Evolutionary conservation across 2,329 filamentous ascomycete species (phyloP).

Genomic region (Hypoxylon sp.): DNA sequence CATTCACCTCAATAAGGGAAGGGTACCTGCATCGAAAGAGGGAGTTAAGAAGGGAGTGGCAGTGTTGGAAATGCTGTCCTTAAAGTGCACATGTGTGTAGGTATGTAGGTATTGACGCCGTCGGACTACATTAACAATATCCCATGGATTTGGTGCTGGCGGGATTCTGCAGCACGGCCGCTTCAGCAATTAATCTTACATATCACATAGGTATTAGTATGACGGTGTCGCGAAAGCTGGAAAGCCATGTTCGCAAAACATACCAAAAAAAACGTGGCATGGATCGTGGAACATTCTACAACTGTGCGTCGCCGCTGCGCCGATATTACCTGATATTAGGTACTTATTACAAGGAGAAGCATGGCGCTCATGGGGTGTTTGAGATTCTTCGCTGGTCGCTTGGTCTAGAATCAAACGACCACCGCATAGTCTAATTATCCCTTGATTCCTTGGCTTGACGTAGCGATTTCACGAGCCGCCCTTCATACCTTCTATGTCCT

Average conservation of each 20-base stretch:
- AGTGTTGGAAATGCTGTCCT: slow-evolving; percentile 6
- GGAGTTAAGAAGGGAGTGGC: slow-evolving; percentile 8
- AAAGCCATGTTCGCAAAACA: background rate
- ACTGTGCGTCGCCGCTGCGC: slow-evolving; percentile 15
- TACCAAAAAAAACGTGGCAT: slow-evolving; percentile 21
- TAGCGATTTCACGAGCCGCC: slow-evolving; percentile 38
- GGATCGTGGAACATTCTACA: slow-evolving; percentile 42
- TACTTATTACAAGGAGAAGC: slow-evolving; percentile 38
- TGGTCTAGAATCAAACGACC: slow-evolving; percentile 32
- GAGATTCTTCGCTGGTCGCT: slow-evolving; percentile 33
- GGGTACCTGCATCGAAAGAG: slow-evolving; percentile 22
- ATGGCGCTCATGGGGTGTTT: slow-evolving; percentile 42
- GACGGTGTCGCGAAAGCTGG: slow-evolving; percentile 19
- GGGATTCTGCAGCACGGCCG: slow-evolving; percentile 15
- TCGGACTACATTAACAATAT: background rate
- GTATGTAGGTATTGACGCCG: slow-evolving; percentile 16
- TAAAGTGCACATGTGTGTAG: too few relatives aligned
- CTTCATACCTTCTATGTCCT: slow-evolving; percentile 20
- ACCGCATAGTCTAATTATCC: slow-evolving; percentile 32
- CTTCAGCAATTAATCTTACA: slow-evolving; percentile 27
- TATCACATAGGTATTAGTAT: slow-evolving; percentile 7
- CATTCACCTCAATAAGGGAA: slow-evolving; percentile 19
- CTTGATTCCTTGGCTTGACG: slow-evolving; percentile 24
- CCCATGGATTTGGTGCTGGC: background rate
- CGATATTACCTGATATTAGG: slow-evolving; percentile 9